These are phyloP conservation scores for Blastomyces percursus DNA, from an alignment of 2,329 filamentous ascomycete genomes.

Conservation along the genomic window DNA sequence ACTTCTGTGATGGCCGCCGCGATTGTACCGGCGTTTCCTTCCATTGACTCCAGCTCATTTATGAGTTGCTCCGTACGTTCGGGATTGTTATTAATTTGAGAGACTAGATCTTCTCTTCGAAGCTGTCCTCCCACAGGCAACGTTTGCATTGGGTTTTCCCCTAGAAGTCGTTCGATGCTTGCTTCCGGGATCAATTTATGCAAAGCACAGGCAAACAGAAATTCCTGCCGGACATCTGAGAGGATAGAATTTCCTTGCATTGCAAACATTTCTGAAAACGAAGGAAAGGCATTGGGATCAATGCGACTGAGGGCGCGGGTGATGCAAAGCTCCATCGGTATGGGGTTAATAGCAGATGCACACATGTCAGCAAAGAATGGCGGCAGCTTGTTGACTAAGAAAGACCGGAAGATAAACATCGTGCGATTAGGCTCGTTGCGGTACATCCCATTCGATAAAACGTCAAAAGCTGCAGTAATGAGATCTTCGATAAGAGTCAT, in stretches of 20 bases:
- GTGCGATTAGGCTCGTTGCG: conserved; percentile 50
- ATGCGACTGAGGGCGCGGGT: conserved; percentile 54
- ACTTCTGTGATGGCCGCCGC: conserved; percentile 66
- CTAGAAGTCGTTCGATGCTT: conserved; percentile 67
- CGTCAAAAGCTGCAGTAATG: conserved; percentile 78
- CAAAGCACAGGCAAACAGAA: conserved; percentile 80
- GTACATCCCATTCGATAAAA: conserved; percentile 77
- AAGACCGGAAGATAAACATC: conserved; percentile 69
- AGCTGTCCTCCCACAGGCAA: conserved; percentile 64
- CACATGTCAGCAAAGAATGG: conserved; percentile 49
- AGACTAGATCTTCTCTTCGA: conserved; percentile 64
- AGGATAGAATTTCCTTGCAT: conserved; percentile 49
- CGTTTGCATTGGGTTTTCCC: conserved; percentile 72
- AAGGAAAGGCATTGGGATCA: conserved; percentile 52
- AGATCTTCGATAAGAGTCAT: conserved; percentile 70
- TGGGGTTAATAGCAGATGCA: conserved; percentile 46
- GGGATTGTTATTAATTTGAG: conserved; percentile 64
- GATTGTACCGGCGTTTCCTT: conserved; percentile 82
- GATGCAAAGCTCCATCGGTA: conserved; percentile 54
- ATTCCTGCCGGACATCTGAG: conserved; percentile 63
- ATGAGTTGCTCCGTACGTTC: conserved; percentile 67
- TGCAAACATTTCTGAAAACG: conserved; percentile 53
- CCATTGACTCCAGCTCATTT: conserved; percentile 74
- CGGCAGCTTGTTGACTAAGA: conserved; percentile 65
- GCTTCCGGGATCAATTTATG: conserved; percentile 72